Conservation (phyloP, 306 rosid species). For the Prunus davidiana region DNA sequence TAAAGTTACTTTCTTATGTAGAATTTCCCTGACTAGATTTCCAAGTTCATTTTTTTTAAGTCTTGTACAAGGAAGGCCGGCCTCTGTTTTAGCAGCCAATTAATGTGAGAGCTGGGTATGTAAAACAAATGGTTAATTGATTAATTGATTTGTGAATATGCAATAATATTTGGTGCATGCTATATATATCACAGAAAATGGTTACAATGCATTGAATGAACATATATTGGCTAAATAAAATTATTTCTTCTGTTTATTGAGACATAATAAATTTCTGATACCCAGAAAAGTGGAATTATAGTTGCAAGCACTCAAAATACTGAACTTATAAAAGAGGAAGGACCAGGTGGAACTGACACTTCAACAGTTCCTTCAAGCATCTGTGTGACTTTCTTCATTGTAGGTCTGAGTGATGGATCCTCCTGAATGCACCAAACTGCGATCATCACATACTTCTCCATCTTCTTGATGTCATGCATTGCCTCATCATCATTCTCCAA, state of each 20-base stretch:
- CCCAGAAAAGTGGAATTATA: background rate
- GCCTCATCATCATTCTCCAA: slow-evolving; percentile 16
- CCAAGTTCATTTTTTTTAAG: too few relatives aligned
- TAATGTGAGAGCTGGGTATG: too few relatives aligned
- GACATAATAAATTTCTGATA: background rate
- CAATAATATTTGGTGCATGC: too few relatives aligned
- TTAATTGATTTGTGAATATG: too few relatives aligned
- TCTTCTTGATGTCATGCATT: slow-evolving; percentile 11
- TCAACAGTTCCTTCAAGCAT: slow-evolving; percentile 37
- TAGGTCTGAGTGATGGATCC: slow-evolving; percentile 36
- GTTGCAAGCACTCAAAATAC: background rate
- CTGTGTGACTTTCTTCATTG: slow-evolving; percentile 31
- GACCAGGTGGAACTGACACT: slow-evolving; percentile 29
- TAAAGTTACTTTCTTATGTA: too few relatives aligned
- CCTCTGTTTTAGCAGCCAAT: too few relatives aligned
- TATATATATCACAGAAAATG: too few relatives aligned
- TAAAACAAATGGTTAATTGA: too few relatives aligned
- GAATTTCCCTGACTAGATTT: too few relatives aligned
- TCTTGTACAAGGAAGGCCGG: too few relatives aligned
- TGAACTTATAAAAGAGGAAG: slow-evolving; percentile 20
- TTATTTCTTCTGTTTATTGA: background rate
- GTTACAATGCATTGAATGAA: too few relatives aligned
- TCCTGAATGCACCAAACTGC: slow-evolving; percentile 47
- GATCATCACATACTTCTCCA: slow-evolving; percentile 28
- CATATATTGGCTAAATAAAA: too few relatives aligned